Conservation (phyloP, 139 green algal species). For the Chlorella sorokiniana region DNA sequence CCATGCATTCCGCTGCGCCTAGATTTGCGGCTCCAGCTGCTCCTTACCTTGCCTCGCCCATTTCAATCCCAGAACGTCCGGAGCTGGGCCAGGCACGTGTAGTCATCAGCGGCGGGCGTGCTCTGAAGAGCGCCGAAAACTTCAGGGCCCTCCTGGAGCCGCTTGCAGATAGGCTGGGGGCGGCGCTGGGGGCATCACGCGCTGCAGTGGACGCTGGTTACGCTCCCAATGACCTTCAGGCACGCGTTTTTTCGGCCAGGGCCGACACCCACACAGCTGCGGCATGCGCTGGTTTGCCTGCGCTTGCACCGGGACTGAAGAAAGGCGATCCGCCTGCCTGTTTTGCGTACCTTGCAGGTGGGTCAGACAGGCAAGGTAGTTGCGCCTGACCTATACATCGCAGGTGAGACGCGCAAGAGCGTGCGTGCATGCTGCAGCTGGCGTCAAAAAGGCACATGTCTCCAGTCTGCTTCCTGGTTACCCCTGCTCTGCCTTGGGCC, state of each 20-base stretch:
- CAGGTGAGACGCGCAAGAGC: background rate
- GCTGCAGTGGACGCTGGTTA: constrained; percentile 92
- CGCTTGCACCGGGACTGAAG: no score
- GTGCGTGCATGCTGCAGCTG: background rate
- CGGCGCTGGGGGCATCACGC: constrained; percentile 84
- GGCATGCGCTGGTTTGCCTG: no score
- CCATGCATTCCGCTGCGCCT: no score
- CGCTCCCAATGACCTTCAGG: constrained; percentile 91
- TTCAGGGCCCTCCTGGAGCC: constrained; percentile 81
- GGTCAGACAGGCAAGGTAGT: constrained; percentile 97
- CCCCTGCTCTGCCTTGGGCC: background rate
- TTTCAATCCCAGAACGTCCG: constrained; percentile 61
- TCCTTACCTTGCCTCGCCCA: background rate
- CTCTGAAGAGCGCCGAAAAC: constrained; percentile 85
- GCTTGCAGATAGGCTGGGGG: constrained; percentile 86
- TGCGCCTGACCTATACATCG: constrained; percentile 93
- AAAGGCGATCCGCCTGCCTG: background rate
- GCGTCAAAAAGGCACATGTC: background rate
- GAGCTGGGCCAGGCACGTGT: constrained; percentile 76
- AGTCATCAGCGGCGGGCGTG: constrained; percentile 81
- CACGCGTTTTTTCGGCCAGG: no score
- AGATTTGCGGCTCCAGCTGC: no score
- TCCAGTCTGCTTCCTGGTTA: background rate
- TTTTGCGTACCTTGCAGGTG: constrained; percentile 64
- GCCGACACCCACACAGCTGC: no score